Evolutionary conservation across 331 rosid genomes (phyloP).

Genomic region (Malus hybrid): DNA sequence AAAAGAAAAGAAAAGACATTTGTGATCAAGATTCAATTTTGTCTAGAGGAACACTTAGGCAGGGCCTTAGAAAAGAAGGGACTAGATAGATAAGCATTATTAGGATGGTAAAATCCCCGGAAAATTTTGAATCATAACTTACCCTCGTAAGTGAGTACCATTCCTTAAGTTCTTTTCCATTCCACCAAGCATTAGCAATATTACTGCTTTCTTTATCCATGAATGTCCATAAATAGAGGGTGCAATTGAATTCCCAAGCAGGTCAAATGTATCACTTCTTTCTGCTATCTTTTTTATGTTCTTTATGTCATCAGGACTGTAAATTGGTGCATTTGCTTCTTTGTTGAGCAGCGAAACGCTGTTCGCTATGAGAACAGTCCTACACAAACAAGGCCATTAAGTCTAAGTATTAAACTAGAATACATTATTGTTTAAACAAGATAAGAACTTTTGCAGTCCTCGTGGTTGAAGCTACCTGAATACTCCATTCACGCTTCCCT

Average conservation of each 20-base stretch:
- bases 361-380: slow-evolving; percentile 93
- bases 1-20: slow-evolving; percentile 14
- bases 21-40: background rate
- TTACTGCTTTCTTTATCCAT: slow-evolving; percentile 96
- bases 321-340: slow-evolving; percentile 93
- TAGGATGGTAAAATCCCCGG: background rate
- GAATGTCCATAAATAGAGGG: slow-evolving; percentile 96
- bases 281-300: slow-evolving; percentile 76
- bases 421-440: background rate
- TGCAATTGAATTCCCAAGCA: slow-evolving; percentile 91
- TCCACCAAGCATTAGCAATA: slow-evolving; percentile 89
- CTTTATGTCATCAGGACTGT: slow-evolving; percentile 68
- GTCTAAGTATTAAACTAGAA: slow-evolving; percentile 14
- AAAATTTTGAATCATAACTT: slow-evolving; percentile 27
- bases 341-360: slow-evolving; percentile 86
- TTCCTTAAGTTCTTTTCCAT: slow-evolving; percentile 95
- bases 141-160: slow-evolving; percentile 98
- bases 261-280: slow-evolving; percentile 82
- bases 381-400: slow-evolving; percentile 25
- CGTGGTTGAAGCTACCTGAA: slow-evolving; percentile 56
- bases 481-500: slow-evolving; percentile 92
- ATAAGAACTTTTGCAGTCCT: background rate
- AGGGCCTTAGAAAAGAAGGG: background rate
- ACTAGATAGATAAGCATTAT: background rate
- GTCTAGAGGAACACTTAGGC: background rate